phyloP scores from a whole-genome alignment of 1,284 basidiomycete species.

The Ceratobasidium papillatum region DNA sequence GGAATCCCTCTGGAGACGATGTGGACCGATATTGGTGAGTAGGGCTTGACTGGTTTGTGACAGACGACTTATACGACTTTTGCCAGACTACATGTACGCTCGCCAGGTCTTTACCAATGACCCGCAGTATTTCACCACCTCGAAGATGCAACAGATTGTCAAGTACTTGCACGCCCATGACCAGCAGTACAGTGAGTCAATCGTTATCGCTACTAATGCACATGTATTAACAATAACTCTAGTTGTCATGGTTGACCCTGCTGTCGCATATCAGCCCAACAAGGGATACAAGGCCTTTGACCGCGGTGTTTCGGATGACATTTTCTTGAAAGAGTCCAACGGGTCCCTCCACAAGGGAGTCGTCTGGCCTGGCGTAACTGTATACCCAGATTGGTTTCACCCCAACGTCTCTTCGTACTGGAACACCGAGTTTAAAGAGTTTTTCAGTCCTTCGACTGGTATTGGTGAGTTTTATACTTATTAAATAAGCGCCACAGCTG shows the following conservation, averaged over 20 bases:
- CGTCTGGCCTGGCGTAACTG: constrained; percentile 77
- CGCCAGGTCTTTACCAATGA: constrained; percentile 75
- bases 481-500: too few relatives aligned
- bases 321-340: constrained; percentile 71
- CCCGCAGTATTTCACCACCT: constrained; percentile 70
- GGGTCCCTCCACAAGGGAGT: constrained; percentile 68
- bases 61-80: neutral
- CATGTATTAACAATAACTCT: neutral
- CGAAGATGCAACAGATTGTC: constrained; percentile 70
- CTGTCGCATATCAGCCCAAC: constrained; percentile 63
- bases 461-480: too few relatives aligned
- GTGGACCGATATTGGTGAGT: constrained; percentile 76
- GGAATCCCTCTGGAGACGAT: constrained; percentile 66
- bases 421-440: constrained; percentile 67
- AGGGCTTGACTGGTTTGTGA: neutral
- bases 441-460: constrained; percentile 66
- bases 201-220: neutral
- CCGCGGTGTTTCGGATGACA: constrained; percentile 62
- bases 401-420: constrained; percentile 64
- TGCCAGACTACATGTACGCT: constrained; percentile 73
- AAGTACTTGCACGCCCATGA: constrained; percentile 65
- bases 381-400: constrained; percentile 75
- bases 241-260: constrained; percentile 82
- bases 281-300: constrained; percentile 65
- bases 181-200: constrained; percentile 64